Base-by-base conservation (phyloP, 225 moss, liverwort and hornwort genomes). In the Lunularia cruciata region DNA sequence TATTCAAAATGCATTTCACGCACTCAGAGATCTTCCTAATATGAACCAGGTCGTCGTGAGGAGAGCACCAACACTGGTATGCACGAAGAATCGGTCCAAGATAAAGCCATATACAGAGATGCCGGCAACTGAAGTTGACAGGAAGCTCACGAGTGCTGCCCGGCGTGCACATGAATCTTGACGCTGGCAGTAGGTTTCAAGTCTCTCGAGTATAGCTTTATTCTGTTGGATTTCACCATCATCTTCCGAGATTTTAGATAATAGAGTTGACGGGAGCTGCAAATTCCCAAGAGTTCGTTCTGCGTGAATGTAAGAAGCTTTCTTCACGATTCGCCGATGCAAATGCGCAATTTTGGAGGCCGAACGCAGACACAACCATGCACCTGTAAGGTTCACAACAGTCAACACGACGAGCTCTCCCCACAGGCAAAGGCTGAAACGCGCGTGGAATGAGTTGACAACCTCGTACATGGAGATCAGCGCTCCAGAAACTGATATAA, bases 11-110 rank as follows among this genome's bases (percentile, higher is more conserved):
- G 43, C 40, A 49, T 27, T 49, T 36, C 35, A 67, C 0, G 40
- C 18, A 8, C 7, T 67, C 56, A 82, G 39, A 25, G 78, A 74
- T 62, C 78, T 67, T 40, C 82, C 82, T 28, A 82, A 51, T 26
- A 82, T 82, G 68, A 82, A 78, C 82, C 77, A 82, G 23, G 75
- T 75, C 1, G 75, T 78, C 2, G 82, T 78, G 32, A 82, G 63
- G 12, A 82, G 26, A 26, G 77, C 77, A 48, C 74, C 77, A 14
- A 78, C 5, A 35, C 78, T 75, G 2, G 78, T 72, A 25, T 82
- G 82, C 18, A 75, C 74, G 59, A 82, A 78, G 68, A 74, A 82
- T 51, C 78, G 66, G 53, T 82, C 77, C 74, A 82, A 60, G 23
- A 82, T 78, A 56, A 77, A 72, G 2, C 82, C 82, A 22, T 82